Evolutionary conservation across 2,329 filamentous ascomycete species (phyloP), one percentile per base, ranked within the genome.

Genomic region (Cercospora sp.): DNA sequence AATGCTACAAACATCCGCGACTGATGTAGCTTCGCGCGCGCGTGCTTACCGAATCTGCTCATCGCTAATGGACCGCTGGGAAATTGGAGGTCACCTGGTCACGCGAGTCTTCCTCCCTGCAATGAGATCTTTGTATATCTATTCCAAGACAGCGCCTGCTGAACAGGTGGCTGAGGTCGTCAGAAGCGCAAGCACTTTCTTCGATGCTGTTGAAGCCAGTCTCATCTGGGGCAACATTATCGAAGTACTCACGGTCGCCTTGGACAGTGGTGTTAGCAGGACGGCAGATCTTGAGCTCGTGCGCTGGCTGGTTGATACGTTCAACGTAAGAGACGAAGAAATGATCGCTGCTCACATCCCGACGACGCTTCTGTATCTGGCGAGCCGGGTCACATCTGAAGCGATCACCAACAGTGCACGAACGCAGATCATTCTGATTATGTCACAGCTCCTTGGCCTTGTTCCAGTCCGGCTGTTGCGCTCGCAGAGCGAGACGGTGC

Each of bases 11-110:
- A 81, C 84, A 18, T 80, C 84, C 51, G 82, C 83, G 53, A 78
- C 75, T 5, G 83, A 83, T 64, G 86, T 91, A 0, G 79, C 86
- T 0, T 92, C 96, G 75, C 86, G 89, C 77, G 92, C 93, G 20
- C 89, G 89, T 45, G 94, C 95, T 0, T 97, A 97, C 77, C 89
- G 94, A 66, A 92, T 98, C 70, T 96, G 93, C 75, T 85, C 98
- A 2, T 97, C 96, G 16, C 84, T 99, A 63, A 98, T 99, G 95
- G 95, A 99, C 80, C 89, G 94, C 67, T 98, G 93, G 94, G 95
- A 99, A 78, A 94, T 99, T 72, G 95, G 95, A 31, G 93, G 93
- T 1, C 84, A 94, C 18, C 89, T 99, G 58, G 90, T 98, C 1
- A 92, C 94, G 0, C 90, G 93, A 69, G 87, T 98, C 13, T 98